Evolutionary conservation across 192 early-diverging fungal species (phyloP).

Genomic region (Coemansia sp.): DNA sequence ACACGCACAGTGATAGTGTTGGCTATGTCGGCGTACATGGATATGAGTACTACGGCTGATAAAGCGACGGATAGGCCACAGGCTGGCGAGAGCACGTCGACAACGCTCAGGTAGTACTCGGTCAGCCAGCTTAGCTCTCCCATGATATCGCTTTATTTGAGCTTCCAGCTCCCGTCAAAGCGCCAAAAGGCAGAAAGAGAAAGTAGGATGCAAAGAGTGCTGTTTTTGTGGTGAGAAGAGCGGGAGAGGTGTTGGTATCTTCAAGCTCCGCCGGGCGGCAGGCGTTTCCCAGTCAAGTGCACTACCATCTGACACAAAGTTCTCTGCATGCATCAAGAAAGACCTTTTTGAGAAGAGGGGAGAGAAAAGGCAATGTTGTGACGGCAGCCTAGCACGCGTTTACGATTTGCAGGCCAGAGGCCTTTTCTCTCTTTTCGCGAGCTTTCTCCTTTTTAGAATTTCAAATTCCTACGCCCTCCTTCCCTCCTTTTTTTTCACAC

Average conservation of each 20-base stretch:
- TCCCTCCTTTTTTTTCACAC: background rate
- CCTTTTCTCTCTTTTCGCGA: background rate
- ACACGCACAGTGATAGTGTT: conserved; percentile 42
- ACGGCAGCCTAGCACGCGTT: background rate
- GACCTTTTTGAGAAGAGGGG: background rate
- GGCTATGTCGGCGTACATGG: conserved; percentile 42
- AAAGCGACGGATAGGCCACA: conserved; percentile 45
- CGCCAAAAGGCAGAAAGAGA: background rate
- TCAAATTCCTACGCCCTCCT: background rate
- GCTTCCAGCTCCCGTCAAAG: background rate
- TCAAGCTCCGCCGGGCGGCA: background rate
- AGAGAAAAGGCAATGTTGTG: background rate
- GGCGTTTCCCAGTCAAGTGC: background rate
- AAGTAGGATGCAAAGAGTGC: background rate
- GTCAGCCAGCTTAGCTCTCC: conserved; percentile 23
- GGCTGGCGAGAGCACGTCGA: conserved; percentile 44
- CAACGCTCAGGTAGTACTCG: conserved; percentile 39
- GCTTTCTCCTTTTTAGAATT: background rate
- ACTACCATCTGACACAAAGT: background rate
- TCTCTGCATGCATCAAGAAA: background rate
- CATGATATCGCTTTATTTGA: conserved; percentile 2
- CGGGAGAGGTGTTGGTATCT: background rate
- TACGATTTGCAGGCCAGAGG: background rate
- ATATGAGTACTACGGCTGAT: conserved; percentile 28
- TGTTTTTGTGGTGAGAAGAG: background rate